Conservation (phyloP, 2,329 filamentous ascomycete species). For the Cladosporium velox region DNA sequence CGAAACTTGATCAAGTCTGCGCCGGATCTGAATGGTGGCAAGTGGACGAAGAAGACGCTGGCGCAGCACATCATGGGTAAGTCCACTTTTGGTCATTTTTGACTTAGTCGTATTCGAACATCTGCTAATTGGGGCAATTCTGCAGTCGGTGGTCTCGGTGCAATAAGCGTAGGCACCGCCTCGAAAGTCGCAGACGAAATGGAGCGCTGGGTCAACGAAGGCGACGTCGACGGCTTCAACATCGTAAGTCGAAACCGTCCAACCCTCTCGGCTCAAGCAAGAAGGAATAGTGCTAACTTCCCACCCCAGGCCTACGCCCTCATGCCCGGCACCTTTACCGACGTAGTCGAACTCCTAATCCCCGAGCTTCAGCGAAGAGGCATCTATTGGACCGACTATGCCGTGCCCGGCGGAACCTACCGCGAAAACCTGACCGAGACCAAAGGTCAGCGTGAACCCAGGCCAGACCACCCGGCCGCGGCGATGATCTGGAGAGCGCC, state of each 20-base stretch:
- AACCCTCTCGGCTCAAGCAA: neutral
- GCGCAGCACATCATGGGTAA: conserved; percentile 61
- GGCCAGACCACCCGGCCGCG: conserved; percentile 55
- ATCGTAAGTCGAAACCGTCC: conserved; percentile 53
- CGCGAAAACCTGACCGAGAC: conserved; percentile 61
- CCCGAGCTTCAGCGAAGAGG: conserved; percentile 64
- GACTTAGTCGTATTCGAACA: neutral
- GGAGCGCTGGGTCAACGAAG: conserved; percentile 67
- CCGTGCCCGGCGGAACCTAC: conserved; percentile 60
- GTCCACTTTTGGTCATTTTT: neutral
- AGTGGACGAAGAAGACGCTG: conserved; percentile 73
- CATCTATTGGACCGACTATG: conserved; percentile 57
- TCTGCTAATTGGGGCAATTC: neutral
- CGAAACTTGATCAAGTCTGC: conserved; percentile 59
- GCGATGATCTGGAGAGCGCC: conserved; percentile 44
- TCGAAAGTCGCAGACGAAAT: conserved; percentile 66
- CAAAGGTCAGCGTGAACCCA: conserved; percentile 53
- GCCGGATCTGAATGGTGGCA: conserved; percentile 55
- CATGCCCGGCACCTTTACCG: conserved; percentile 68
- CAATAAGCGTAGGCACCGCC: conserved; percentile 65
- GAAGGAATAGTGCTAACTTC: neutral
- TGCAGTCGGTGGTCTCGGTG: conserved; percentile 64
- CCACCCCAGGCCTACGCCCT: conserved; percentile 58
- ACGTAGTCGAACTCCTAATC: conserved; percentile 65
- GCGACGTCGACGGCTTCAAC: conserved; percentile 75